A percentile compares a stretch with the other conserved stretches of the same genome.
These are phyloP conservation scores for Microglena sp. DNA, from an alignment of 139 green algal species.

Conservation along the genomic window DNA sequence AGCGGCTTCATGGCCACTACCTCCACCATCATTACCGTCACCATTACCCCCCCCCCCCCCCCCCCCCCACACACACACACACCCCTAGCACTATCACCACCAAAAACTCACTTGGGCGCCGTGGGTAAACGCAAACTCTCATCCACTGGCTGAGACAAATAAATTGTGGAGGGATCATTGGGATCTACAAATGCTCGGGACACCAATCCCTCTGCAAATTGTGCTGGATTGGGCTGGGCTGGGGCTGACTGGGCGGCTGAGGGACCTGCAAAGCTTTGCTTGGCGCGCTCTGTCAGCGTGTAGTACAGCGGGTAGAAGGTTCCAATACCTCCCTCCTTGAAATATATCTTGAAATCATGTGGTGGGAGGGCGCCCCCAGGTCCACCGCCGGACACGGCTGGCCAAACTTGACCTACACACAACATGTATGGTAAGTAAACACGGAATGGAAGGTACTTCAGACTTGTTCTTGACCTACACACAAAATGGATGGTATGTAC, in stretches of 20 bases:
- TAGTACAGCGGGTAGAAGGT: slow-evolving; percentile 84
- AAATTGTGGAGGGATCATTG: slow-evolving; percentile 63
- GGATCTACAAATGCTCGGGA: slow-evolving; percentile 58
- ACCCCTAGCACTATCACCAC: too few relatives aligned
- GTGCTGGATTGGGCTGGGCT: slow-evolving; percentile 9
- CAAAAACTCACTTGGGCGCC: neutral
- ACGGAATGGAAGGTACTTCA: neutral
- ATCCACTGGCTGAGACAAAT: slow-evolving; percentile 34
- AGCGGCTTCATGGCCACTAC: too few relatives aligned
- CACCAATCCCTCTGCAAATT: slow-evolving; percentile 15
- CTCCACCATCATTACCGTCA: too few relatives aligned
- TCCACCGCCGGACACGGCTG: slow-evolving; percentile 44
- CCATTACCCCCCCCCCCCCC: too few relatives aligned
- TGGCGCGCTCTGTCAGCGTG: slow-evolving; percentile 31
- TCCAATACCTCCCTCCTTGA: slow-evolving; percentile 67
- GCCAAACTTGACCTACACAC: slow-evolving; percentile 44
- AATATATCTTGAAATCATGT: slow-evolving; percentile 75
- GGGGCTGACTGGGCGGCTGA: neutral
- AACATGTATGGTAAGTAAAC: neutral
- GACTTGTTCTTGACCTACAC: neutral
- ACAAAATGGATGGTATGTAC: too few relatives aligned
- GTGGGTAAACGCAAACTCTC: neutral
- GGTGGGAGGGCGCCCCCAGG: slow-evolving; percentile 49
- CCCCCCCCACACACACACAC: too few relatives aligned
- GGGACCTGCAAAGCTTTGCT: slow-evolving; percentile 2